Base-by-base conservation (phyloP, 345 rosid species). In the Boechera retrofracta region DNA sequence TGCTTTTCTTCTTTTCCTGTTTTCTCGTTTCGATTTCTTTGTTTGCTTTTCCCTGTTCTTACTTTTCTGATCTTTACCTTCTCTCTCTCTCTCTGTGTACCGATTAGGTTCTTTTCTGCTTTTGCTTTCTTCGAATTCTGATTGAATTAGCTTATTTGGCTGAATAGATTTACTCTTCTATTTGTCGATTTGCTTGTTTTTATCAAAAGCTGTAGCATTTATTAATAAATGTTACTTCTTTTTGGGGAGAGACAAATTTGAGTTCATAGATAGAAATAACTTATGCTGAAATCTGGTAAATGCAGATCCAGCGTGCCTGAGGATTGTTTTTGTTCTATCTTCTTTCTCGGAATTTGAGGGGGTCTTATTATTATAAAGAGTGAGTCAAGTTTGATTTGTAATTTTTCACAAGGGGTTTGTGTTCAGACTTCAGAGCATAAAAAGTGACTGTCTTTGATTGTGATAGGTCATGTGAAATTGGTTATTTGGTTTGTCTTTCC, bases 401-500 rank as follows among this genome's bases (percentile, higher is more conserved):
- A 18, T 6, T 49, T 59, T 48, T 69, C 38, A 16, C 53, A 49
- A 7, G 10, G 36, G 49, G 52, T 21, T 67, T 56, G 36, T 29
- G 26, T 68, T 68, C 18, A 49, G 49, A 53, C 15, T 59, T 68
- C 26, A 60, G 33, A 62, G 18, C 26, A 44, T 11, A 63, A 71
- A 56, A 58, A 66, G 69, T 66, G 39, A 1, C 73, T 31, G 63
- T 65, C 72, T 77, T 64, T 71, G 81, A 78, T 59, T 72, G 81
- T 66, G 77, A 78, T 66, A 78, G 57, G 32, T 78, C 77, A 72
- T 77, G 35, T 64, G 21, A 18, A 56, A 36, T 39, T 57, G 54
- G 54, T 36, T n/a, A 10, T 21, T 65, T 58, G 61, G 56, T 5
- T 64, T 51, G 41, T 77, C 59, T 45, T 77, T 63, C 10, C 35